phyloP scores from a whole-genome alignment of 2,329 filamentous ascomycete genomes.

The Fusarium chaquense region DNA sequence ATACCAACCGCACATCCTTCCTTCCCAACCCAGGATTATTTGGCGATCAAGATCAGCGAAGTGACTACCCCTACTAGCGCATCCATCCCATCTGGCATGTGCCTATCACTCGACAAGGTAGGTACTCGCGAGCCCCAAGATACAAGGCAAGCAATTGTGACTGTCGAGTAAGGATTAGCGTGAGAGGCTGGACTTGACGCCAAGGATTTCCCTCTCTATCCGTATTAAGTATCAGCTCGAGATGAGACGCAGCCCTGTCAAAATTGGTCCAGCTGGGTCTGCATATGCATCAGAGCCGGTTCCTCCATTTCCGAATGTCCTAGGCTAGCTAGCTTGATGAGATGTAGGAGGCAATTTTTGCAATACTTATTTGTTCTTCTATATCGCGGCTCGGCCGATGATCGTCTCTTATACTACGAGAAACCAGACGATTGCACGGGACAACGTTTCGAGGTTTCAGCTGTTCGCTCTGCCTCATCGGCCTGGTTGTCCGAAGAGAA shows the following conservation, averaged over 20 bases:
- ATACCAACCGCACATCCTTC: constrained; percentile 22
- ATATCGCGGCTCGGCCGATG: constrained; percentile 1
- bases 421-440: constrained; percentile 21
- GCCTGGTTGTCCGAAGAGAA: not conserved
- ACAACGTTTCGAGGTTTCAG: constrained; percentile 26
- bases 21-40: constrained; percentile 5
- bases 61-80: constrained; percentile 43
- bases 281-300: constrained; percentile 16
- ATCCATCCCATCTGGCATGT: constrained; percentile 46
- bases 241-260: constrained; percentile 2
- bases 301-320: not conserved
- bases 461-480: not conserved
- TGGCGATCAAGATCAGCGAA: constrained; percentile 47
- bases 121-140: constrained; percentile 44
- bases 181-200: constrained; percentile 34
- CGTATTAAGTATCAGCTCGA: not conserved
- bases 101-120: constrained; percentile 39
- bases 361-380: not conserved
- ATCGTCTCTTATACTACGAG: constrained; percentile 7
- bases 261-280: constrained; percentile 7
- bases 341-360: constrained; percentile 1
- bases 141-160: constrained; percentile 41
- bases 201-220: constrained; percentile 14
- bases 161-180: constrained; percentile 42
- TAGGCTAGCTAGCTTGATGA: not conserved